These are phyloP conservation scores for Tolypocladium tropicale DNA, from an alignment of 2,329 filamentous ascomycete species.

Conservation along the genomic window DNA sequence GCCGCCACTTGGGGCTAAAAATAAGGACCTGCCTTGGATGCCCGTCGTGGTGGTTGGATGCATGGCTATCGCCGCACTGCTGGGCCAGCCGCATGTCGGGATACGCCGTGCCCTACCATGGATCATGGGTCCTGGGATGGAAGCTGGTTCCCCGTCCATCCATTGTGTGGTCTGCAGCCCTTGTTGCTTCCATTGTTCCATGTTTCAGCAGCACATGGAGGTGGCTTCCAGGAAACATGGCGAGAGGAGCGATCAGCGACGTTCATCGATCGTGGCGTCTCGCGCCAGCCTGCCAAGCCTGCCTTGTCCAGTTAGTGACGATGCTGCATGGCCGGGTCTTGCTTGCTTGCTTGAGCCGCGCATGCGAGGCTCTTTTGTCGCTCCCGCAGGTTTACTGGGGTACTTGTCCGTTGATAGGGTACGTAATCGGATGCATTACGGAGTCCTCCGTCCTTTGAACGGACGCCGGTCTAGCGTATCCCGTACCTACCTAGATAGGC, in stretches of 20 bases:
- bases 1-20: neutral
- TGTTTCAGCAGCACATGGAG: neutral
- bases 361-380: neutral
- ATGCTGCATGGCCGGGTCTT: neutral
- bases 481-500: too few species aligned
- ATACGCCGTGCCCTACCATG: neutral
- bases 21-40: too few species aligned
- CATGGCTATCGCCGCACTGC: neutral
- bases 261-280: neutral
- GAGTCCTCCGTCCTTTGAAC: too few species aligned
- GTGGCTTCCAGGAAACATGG: neutral
- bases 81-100: neutral
- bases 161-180: too few species aligned
- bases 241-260: neutral
- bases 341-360: neutral
- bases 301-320: neutral
- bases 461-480: too few species aligned
- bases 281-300: neutral
- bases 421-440: too few species aligned
- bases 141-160: neutral
- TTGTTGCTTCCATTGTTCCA: neutral
- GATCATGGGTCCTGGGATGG: neutral
- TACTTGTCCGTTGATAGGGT: too few species aligned
- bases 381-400: too few species aligned
- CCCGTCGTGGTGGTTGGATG: too few species aligned